These are phyloP conservation scores for Paspalum vaginatum DNA, from an alignment of 176 grass and related monocot species.

Conservation along the genomic window DNA sequence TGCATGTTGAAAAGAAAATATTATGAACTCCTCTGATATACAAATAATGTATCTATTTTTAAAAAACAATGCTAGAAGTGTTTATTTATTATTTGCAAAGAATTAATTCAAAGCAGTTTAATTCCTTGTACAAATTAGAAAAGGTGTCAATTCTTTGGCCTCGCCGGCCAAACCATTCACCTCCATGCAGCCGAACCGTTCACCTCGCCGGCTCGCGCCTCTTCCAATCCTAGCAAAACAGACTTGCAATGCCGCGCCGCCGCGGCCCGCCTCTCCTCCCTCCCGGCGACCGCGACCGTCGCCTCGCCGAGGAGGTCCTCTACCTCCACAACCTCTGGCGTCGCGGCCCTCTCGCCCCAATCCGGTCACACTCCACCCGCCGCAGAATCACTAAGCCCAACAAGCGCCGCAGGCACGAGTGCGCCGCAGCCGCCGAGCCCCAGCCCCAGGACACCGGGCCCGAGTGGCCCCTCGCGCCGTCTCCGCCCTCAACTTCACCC, in stretches of 20 bases:
- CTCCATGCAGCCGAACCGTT: background rate
- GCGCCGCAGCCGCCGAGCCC: background rate
- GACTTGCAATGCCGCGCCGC: background rate
- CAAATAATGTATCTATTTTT: too few relatives aligned
- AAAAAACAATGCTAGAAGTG: too few relatives aligned
- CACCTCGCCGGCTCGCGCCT: background rate
- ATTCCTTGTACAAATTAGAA: too few relatives aligned
- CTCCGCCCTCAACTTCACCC: constrained; percentile 11
- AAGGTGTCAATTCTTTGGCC: too few relatives aligned
- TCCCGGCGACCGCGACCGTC: constrained; percentile 9
- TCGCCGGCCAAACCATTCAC: too few relatives aligned
- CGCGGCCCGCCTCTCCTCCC: background rate
- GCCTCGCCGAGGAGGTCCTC: constrained; percentile 58
- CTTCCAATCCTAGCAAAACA: background rate
- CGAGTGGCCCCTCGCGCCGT: constrained; percentile 25
- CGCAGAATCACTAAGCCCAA: background rate
- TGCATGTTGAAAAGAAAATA: too few relatives aligned
- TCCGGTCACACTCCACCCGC: background rate
- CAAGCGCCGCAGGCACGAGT: background rate
- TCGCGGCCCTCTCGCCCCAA: constrained; percentile 31
- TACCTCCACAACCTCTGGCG: constrained; percentile 79
- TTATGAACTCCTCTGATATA: too few relatives aligned
- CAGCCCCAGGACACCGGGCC: background rate
- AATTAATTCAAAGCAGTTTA: too few relatives aligned
- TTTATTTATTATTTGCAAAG: too few relatives aligned